Conservation (phyloP, 1,139 yeast genomes). For the Suhomyces taliae region DNA sequence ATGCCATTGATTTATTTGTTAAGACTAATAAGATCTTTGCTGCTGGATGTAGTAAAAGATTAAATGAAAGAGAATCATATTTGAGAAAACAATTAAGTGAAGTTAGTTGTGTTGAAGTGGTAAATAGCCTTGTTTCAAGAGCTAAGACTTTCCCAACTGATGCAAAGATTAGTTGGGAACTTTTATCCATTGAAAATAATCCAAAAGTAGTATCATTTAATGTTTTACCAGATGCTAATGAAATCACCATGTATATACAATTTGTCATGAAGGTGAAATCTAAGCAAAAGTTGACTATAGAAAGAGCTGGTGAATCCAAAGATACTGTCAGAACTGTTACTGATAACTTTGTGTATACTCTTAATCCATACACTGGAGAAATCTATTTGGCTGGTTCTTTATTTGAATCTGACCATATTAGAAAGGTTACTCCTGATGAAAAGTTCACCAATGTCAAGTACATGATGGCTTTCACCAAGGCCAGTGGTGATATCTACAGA, state of each 20-base stretch:
- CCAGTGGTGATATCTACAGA: slow-evolving; percentile 49
- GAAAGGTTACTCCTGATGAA: slow-evolving; percentile 40
- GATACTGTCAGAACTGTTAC: slow-evolving; percentile 57
- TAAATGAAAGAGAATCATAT: slow-evolving; percentile 37
- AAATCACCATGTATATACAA: slow-evolving; percentile 68
- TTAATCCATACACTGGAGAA: slow-evolving; percentile 70
- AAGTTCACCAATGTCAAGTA: slow-evolving; percentile 31
- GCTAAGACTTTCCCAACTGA: slow-evolving; percentile 59
- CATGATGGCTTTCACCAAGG: slow-evolving; percentile 25
- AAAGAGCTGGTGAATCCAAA: slow-evolving; percentile 33
- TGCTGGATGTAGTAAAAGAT: slow-evolving; percentile 37
- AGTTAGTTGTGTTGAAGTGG: slow-evolving; percentile 56
- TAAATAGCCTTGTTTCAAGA: slow-evolving; percentile 34
- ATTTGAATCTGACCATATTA: slow-evolving; percentile 60
- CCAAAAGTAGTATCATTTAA: slow-evolving; percentile 72
- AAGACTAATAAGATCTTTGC: slow-evolving; percentile 72
- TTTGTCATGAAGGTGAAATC: slow-evolving; percentile 76
- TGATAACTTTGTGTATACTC: slow-evolving; percentile 74
- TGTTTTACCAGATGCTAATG: slow-evolving; percentile 64
- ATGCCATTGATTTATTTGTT: slow-evolving; percentile 65
- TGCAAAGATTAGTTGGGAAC: slow-evolving; percentile 71
- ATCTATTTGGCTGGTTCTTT: slow-evolving; percentile 75
- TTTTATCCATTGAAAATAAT: slow-evolving; percentile 62
- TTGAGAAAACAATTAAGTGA: slow-evolving; percentile 46
- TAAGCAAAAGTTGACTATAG: slow-evolving; percentile 61